phyloP scores from a whole-genome alignment of 441 rosid genomes.

The Bocquillonia castaneifolia region DNA sequence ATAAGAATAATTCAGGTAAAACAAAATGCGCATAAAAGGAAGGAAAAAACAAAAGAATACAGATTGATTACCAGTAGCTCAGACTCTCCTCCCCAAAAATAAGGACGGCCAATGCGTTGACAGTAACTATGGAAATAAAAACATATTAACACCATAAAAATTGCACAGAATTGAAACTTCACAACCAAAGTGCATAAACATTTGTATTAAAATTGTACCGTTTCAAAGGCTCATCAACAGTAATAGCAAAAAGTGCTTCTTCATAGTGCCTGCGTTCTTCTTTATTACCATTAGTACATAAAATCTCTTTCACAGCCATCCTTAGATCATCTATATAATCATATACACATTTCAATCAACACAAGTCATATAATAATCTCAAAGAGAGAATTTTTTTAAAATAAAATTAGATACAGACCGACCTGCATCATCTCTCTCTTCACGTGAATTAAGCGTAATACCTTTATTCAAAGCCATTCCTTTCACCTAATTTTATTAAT shows the following conservation, averaged over 20 bases:
- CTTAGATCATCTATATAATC: constrained; percentile 55
- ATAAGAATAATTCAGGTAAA: neutral
- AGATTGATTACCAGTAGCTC: constrained; percentile 86
- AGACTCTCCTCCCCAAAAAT: constrained; percentile 97
- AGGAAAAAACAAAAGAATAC: constrained; percentile 29
- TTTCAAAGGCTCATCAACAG: constrained; percentile 76
- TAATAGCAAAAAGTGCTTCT: constrained; percentile 73
- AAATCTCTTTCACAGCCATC: constrained; percentile 81
- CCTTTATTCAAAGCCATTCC: constrained; percentile 92
- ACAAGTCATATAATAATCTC: neutral
- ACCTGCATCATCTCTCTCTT: constrained; percentile 84
- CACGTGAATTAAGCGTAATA: constrained; percentile 42
- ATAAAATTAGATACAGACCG: no score
- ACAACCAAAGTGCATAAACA: neutral
- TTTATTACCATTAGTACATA: constrained; percentile 56
- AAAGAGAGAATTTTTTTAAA: no score
- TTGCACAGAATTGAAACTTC: constrained; percentile 7
- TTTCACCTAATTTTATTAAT: constrained; percentile 54
- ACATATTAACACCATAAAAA: neutral
- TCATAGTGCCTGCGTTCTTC: constrained; percentile 58
- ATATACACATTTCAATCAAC: neutral
- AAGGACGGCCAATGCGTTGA: constrained; percentile 57
- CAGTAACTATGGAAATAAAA: constrained; percentile 50
- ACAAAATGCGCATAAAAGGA: neutral
- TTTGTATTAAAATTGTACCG: constrained; percentile 33